phyloP scores from a whole-genome alignment of 768 basidiomycete species.

The Suillus hirtellus region DNA sequence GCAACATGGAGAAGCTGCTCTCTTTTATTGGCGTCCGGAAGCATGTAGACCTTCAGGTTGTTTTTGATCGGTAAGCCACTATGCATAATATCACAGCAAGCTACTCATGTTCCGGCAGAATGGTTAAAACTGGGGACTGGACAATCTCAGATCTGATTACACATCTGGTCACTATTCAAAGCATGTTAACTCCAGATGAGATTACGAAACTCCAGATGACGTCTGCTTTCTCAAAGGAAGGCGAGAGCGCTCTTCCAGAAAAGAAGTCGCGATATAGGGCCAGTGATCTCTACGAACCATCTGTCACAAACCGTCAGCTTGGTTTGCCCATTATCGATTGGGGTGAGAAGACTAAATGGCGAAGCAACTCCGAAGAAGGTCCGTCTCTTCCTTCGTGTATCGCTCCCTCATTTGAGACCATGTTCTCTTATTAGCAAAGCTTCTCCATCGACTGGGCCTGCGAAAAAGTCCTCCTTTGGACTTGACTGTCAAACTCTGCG shows the following conservation, averaged over 20 bases:
- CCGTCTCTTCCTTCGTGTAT: slow-evolving; percentile 10
- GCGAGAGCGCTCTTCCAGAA: slow-evolving; percentile 21
- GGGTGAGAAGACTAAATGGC: slow-evolving; percentile 81
- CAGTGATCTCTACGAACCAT: slow-evolving; percentile 82
- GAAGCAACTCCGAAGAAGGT: slow-evolving; percentile 85
- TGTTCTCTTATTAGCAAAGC: slow-evolving; percentile 56
- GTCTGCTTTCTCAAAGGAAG: slow-evolving; percentile 72
- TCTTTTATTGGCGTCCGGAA: slow-evolving; percentile 80
- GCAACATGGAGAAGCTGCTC: slow-evolving; percentile 68
- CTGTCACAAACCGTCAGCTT: slow-evolving; percentile 66
- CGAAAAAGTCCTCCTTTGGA: slow-evolving; percentile 67
- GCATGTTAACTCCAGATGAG: slow-evolving; percentile 59
- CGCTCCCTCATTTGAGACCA: background rate
- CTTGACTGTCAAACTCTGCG: slow-evolving; percentile 67
- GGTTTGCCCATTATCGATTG: slow-evolving; percentile 86
- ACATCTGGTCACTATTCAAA: slow-evolving; percentile 83
- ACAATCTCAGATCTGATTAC: slow-evolving; percentile 80
- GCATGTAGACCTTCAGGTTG: slow-evolving; percentile 88
- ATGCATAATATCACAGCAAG: background rate
- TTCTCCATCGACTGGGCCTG: slow-evolving; percentile 73
- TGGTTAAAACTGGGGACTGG: slow-evolving; percentile 92
- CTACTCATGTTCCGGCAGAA: slow-evolving; percentile 41
- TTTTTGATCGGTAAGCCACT: slow-evolving; percentile 75
- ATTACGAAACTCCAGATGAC: slow-evolving; percentile 58
- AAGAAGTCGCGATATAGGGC: slow-evolving; percentile 56